These are phyloP conservation scores for Knoxdaviesia capensis DNA, from an alignment of 2,329 filamentous ascomycete genomes.

Conservation along the genomic window DNA sequence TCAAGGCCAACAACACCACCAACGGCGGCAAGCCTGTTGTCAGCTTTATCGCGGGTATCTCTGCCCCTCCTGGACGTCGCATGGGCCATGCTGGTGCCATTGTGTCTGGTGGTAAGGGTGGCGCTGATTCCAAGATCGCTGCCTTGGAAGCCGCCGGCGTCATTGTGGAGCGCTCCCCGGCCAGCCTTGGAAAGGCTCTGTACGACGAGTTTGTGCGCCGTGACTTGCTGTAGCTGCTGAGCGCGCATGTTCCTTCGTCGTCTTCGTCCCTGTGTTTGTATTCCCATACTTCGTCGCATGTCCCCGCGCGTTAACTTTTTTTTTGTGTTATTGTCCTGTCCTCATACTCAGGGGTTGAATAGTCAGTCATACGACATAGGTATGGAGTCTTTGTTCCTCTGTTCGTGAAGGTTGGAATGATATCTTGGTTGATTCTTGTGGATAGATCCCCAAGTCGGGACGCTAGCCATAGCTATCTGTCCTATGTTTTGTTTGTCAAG, in stretches of 20 bases:
- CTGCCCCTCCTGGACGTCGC: slow-evolving; percentile 80
- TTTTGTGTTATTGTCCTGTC: slow-evolving; percentile 3
- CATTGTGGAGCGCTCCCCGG: slow-evolving; percentile 87
- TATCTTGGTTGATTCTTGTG: no score
- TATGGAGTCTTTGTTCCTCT: no score
- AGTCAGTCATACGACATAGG: no score
- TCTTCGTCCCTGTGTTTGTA: slow-evolving; percentile 1
- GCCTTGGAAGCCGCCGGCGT: slow-evolving; percentile 87
- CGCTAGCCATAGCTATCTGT: no score
- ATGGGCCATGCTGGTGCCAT: slow-evolving; percentile 99
- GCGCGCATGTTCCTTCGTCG: no score
- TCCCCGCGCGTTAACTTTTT: not conserved
- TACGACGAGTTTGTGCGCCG: slow-evolving; percentile 91
- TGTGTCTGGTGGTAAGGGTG: slow-evolving; percentile 91
- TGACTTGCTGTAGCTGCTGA: slow-evolving; percentile 58
- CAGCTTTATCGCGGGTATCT: slow-evolving; percentile 96
- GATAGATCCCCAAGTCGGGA: no score
- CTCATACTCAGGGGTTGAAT: slow-evolving; percentile 1
- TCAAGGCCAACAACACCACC: slow-evolving; percentile 76
- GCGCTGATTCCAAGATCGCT: slow-evolving; percentile 93
- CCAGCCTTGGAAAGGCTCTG: slow-evolving; percentile 77
- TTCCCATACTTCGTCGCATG: not conserved
- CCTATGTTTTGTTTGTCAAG: no score
- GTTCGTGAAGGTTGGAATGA: no score
- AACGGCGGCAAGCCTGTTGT: slow-evolving; percentile 82